Conservation (phyloP, 2,329 filamentous ascomycete genomes). For the Botrytis byssoidea region DNA sequence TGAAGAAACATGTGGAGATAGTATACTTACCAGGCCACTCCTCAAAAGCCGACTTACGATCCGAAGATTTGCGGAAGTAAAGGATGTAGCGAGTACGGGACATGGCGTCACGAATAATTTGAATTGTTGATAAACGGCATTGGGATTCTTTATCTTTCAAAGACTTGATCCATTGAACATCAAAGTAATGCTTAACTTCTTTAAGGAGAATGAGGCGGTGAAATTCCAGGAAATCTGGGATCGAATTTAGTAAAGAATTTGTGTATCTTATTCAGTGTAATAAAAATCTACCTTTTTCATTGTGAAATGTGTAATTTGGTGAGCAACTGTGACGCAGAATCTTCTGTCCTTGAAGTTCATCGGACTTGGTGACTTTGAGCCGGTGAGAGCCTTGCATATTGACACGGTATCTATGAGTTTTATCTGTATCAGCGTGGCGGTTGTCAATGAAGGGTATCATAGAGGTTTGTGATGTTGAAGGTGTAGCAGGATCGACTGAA, state of each 20-base stretch:
- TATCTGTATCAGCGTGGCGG: background rate
- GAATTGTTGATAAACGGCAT: background rate
- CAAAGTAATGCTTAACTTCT: background rate
- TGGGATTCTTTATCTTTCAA: background rate
- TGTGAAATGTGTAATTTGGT: background rate
- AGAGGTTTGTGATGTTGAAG: background rate
- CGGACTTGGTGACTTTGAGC: background rate
- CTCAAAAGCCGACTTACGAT: background rate
- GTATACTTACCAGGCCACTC: background rate
- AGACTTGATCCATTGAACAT: background rate
- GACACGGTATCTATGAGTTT: background rate
- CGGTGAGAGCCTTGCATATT: background rate
- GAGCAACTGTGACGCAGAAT: background rate
- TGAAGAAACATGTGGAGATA: background rate
- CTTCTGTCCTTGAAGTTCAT: background rate
- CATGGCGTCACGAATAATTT: background rate
- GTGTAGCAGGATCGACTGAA: background rate
- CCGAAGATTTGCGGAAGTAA: background rate
- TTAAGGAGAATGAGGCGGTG: background rate
- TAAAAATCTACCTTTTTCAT: background rate
- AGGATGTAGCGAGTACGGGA: background rate
- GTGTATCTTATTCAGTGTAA: fast-evolving
- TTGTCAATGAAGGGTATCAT: background rate
- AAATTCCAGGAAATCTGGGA: background rate
- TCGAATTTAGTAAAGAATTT: background rate